These are phyloP conservation scores for Suhomyces tanzawaensis DNA, from an alignment of 805 yeast species.

Conservation along the genomic window DNA sequence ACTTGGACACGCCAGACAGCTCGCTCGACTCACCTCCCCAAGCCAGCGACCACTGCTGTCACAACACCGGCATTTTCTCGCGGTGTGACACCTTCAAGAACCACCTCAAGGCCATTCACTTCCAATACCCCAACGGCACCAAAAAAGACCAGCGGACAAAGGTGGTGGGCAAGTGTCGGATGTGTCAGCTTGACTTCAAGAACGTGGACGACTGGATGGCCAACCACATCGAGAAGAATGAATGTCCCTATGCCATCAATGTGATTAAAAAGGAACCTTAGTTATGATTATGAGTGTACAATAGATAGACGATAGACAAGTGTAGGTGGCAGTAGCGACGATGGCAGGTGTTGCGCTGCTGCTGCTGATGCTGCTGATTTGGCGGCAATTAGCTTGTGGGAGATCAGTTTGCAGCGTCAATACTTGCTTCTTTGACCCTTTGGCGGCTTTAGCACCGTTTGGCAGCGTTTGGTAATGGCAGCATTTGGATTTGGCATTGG, in stretches of 20 bases:
- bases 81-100: slow-evolving; percentile 91
- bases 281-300: background rate
- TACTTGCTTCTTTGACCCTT: too few species aligned
- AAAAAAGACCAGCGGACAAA: slow-evolving; percentile 69
- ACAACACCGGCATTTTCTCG: slow-evolving; percentile 79
- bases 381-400: too few species aligned
- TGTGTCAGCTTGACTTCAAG: slow-evolving; percentile 63
- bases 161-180: slow-evolving; percentile 73
- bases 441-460: too few species aligned
- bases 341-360: too few species aligned
- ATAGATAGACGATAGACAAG: too few species aligned
- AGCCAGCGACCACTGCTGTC: slow-evolving; percentile 52
- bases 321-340: too few species aligned
- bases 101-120: slow-evolving; percentile 86
- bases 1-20: slow-evolving; percentile 19
- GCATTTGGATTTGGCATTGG: too few species aligned
- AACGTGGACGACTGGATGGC: slow-evolving; percentile 80
- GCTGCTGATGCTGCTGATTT: too few species aligned
- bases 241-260: slow-evolving; percentile 27
- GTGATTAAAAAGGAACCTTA: slow-evolving; percentile 9
- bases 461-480: too few species aligned
- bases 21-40: slow-evolving; percentile 4
- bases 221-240: slow-evolving; percentile 60
- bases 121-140: slow-evolving; percentile 84
- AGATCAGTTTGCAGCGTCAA: too few species aligned